phyloP scores from a whole-genome alignment of 78 protist species.

The Isochrysis galbana region DNA sequence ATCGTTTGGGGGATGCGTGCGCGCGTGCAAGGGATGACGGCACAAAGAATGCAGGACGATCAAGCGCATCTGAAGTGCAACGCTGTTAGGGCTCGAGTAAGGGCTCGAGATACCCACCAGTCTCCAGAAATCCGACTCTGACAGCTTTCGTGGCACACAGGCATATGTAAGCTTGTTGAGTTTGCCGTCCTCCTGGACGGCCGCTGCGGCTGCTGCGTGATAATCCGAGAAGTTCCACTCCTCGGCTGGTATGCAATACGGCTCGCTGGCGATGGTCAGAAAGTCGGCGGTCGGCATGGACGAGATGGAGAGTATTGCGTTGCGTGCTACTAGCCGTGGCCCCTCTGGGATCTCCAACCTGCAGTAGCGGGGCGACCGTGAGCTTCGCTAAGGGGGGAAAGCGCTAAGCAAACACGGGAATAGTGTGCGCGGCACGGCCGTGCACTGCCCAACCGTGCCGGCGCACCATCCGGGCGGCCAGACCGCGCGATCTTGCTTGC shows the following conservation, averaged over 20 bases:
- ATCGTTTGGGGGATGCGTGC: too few species aligned
- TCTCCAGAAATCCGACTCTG: not conserved
- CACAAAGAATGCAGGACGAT: too few species aligned
- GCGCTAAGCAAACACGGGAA: not conserved
- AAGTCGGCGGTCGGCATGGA: not conserved
- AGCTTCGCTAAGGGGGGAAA: not conserved
- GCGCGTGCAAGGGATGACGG: too few species aligned
- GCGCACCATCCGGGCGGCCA: slow-evolving; percentile 9
- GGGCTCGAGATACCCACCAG: too few species aligned
- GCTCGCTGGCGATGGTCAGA: not conserved
- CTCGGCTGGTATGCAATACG: not conserved
- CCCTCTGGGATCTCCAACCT: not conserved
- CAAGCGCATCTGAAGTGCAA: too few species aligned
- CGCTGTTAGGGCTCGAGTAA: too few species aligned
- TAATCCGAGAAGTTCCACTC: not conserved
- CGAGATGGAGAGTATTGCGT: not conserved
- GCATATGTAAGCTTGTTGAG: not conserved
- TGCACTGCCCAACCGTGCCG: too few species aligned
- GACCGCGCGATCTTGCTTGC: not conserved
- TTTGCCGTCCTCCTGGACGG: not conserved
- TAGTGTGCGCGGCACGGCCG: too few species aligned
- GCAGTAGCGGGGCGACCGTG: not conserved
- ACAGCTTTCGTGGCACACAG: not conserved
- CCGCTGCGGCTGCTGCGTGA: not conserved
- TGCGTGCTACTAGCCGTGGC: not conserved